These are phyloP conservation scores for Peterozyma toletana DNA, from an alignment of 805 yeast species.

Conservation along the genomic window DNA sequence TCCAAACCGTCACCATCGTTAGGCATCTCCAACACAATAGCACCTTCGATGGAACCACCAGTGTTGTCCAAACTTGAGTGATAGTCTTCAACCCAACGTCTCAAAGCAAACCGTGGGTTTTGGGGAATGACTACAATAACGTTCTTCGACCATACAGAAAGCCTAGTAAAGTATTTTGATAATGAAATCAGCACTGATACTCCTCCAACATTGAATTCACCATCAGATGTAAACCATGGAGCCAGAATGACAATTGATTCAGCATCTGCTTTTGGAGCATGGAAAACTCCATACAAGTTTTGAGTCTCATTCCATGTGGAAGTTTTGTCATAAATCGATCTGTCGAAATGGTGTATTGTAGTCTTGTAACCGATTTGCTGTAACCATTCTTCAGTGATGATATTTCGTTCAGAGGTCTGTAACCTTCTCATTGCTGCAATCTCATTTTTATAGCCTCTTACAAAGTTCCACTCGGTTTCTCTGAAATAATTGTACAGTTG, in stretches of 20 bases:
- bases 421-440: conserved; percentile 29
- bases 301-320: conserved; percentile 32
- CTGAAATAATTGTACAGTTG: conserved; percentile 90
- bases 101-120: conserved; percentile 57
- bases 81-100: conserved; percentile 92
- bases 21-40: conserved; percentile 76
- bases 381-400: conserved; percentile 49
- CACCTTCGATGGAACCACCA: conserved; percentile 92
- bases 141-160: conserved; percentile 95
- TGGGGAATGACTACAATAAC: conserved; percentile 80
- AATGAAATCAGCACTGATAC: conserved; percentile 64
- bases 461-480: conserved; percentile 89
- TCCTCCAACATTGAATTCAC: conserved; percentile 70
- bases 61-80: conserved; percentile 79
- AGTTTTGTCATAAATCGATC: conserved; percentile 13
- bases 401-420: conserved; percentile 31
- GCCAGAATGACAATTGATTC: conserved; percentile 89
- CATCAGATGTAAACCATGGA: conserved; percentile 75
- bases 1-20: conserved; percentile 58
- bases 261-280: conserved; percentile 93
- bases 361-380: conserved; percentile 68
- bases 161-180: conserved; percentile 71
- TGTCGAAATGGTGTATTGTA: conserved; percentile 30
- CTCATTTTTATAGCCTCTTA: conserved; percentile 76
- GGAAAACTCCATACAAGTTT: conserved; percentile 72